Percentiles rank a stretch among this genome's conserved stretches.
Evolutionary conservation across 2,329 filamentous ascomycete species (phyloP).

Genomic region (Alternaria infectoria): DNA sequence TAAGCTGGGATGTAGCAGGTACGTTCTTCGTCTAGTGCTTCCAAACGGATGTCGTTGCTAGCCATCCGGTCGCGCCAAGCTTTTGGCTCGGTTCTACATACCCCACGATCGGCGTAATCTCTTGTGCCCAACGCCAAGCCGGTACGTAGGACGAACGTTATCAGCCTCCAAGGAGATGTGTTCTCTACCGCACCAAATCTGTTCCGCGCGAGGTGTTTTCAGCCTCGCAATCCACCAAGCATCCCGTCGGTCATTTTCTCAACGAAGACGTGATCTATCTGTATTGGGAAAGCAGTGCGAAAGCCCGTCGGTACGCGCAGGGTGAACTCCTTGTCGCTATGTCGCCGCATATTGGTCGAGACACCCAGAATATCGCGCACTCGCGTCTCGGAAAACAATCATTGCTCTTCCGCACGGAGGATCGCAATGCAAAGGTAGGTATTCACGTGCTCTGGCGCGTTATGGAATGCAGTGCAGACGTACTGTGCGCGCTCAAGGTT

Average conservation of each 20-base stretch:
- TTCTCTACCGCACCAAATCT: not conserved
- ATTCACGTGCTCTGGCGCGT: not conserved
- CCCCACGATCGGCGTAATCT: not conserved
- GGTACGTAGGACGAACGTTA: not conserved
- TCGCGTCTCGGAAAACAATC: not conserved
- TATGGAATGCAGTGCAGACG: not conserved
- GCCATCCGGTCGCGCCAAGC: not conserved
- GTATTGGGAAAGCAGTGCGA: not conserved
- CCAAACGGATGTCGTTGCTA: not conserved
- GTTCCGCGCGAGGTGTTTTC: not conserved
- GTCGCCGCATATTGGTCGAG: not conserved
- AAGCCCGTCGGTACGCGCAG: not conserved
- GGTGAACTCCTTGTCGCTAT: not conserved
- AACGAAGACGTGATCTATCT: not conserved
- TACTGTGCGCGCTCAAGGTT: not conserved
- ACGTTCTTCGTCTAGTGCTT: not conserved
- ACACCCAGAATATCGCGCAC: not conserved
- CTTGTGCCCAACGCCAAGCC: not conserved
- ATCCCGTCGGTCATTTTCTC: not conserved
- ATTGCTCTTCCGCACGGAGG: not conserved
- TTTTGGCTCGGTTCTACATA: not conserved
- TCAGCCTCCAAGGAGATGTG: not conserved
- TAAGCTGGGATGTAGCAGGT: not conserved
- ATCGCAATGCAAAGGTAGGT: not conserved
- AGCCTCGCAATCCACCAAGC: not conserved